These are phyloP conservation scores for Peronospora farinosa DNA, from an alignment of 352 stramenopile species.

Conservation along the genomic window DNA sequence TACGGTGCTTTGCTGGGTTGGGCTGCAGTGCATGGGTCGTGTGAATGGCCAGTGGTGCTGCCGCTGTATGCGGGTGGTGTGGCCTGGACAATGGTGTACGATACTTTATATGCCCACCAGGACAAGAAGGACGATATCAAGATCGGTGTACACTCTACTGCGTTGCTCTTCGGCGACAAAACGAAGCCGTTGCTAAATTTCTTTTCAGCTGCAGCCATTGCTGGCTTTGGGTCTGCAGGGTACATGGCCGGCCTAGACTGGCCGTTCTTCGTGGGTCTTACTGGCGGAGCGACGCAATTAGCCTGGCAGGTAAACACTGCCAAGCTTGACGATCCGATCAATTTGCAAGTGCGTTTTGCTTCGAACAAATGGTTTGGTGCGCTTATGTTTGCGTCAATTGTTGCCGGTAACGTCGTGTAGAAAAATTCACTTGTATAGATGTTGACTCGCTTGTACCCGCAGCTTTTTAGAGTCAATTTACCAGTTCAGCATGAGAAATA, in stretches of 20 bases:
- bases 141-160: constrained; percentile 94
- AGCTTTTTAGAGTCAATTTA: too few relatives aligned
- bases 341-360: constrained; percentile 90
- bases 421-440: background rate
- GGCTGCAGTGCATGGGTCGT: constrained; percentile 79
- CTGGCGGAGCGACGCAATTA: constrained; percentile 86
- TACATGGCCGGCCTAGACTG: constrained; percentile 78
- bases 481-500: too few relatives aligned
- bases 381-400: constrained; percentile 77
- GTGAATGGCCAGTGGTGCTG: constrained; percentile 82
- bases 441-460: background rate
- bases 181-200: constrained; percentile 91
- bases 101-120: constrained; percentile 99
- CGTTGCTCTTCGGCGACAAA: constrained; percentile 91
- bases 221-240: constrained; percentile 57
- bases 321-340: constrained; percentile 90
- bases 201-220: constrained; percentile 66
- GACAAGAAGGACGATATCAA: constrained; percentile 95
- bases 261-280: constrained; percentile 88
- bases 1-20: constrained; percentile 95
- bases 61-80: constrained; percentile 93
- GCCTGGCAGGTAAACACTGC: constrained; percentile 96
- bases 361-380: constrained; percentile 91
- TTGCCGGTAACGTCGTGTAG: constrained; percentile 68
- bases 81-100: constrained; percentile 99